A percentile compares a stretch with the other conserved stretches of the same genome.
Evolutionary conservation across 176 grass and related monocot species (phyloP).

Genomic region (Raddia guianensis): DNA sequence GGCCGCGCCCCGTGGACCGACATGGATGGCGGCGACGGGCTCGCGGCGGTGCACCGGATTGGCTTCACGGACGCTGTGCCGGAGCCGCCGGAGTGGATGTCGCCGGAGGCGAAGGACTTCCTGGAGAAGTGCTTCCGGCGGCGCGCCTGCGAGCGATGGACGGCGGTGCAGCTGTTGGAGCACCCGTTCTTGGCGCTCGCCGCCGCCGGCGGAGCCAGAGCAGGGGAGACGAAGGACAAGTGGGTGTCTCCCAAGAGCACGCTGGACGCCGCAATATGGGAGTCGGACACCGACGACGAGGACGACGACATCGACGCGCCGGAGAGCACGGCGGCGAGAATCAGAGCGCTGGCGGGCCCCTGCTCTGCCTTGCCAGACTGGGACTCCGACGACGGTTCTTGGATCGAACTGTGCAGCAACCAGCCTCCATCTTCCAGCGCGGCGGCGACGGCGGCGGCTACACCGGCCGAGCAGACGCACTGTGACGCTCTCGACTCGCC

Average conservation of each 20-base stretch:
- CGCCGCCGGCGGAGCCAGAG: slow-evolving; percentile 35
- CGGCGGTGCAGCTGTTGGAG: slow-evolving; percentile 60
- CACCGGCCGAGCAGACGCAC: not conserved
- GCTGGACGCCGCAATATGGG: slow-evolving; percentile 67
- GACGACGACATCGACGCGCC: slow-evolving; percentile 26
- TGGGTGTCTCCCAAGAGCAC: slow-evolving; percentile 90
- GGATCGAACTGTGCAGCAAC: slow-evolving; percentile 42
- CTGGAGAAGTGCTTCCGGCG: slow-evolving; percentile 66
- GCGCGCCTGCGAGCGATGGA: slow-evolving; percentile 56
- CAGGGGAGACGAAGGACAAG: slow-evolving; percentile 55
- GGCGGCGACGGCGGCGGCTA: not conserved
- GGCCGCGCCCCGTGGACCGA: slow-evolving; percentile 58
- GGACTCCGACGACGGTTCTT: slow-evolving; percentile 42
- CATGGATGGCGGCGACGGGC: slow-evolving; percentile 27
- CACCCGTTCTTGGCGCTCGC: slow-evolving; percentile 59
- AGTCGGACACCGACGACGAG: slow-evolving; percentile 47
- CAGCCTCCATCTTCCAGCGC: not conserved
- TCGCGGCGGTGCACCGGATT: slow-evolving; percentile 61
- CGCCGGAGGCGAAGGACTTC: slow-evolving; percentile 70
- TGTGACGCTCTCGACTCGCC: not conserved
- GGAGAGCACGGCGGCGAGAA: slow-evolving; percentile 43
- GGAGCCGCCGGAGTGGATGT: slow-evolving; percentile 52
- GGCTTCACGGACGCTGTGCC: slow-evolving; percentile 73
- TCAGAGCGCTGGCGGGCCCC: slow-evolving; percentile 20
- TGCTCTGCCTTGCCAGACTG: slow-evolving; percentile 44